Percentiles rank a stretch among this genome's conserved stretches.
Conservation (phyloP, 176 grass and related monocot genomes). For the Aegilops speltoides region DNA sequence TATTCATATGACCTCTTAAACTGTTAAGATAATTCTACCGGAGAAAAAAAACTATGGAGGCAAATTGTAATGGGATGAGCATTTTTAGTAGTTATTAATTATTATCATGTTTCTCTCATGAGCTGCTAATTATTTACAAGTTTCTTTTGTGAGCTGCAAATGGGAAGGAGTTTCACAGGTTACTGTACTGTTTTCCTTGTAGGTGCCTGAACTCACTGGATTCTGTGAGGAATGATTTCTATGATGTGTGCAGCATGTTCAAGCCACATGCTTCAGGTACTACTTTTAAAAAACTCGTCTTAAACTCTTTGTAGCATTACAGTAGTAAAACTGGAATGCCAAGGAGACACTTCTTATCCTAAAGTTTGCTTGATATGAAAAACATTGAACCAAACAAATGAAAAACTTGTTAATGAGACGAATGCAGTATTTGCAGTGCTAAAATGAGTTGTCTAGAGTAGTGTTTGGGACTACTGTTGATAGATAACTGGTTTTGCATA, state of each 20-base stretch:
- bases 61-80: neutral
- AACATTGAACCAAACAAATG: neutral
- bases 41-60: neutral
- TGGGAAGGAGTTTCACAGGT: neutral
- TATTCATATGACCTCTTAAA: neutral
- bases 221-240: conserved; percentile 39
- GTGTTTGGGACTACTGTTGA: too few relatives aligned
- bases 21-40: neutral
- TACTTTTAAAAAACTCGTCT: neutral
- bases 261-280: conserved; percentile 69
- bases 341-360: neutral
- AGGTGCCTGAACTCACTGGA: conserved; percentile 50
- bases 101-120: neutral
- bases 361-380: neutral
- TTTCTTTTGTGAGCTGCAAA: neutral
- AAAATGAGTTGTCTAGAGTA: too few relatives aligned
- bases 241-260: conserved; percentile 41
- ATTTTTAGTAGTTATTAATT: neutral
- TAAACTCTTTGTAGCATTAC: neutral
- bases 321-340: neutral
- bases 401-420: neutral
- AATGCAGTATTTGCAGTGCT: too few relatives aligned
- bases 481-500: too few relatives aligned
- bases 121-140: neutral
- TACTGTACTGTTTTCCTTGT: neutral